Base-by-base conservation (phyloP, 331 rosid genomes). In the Phaseolus coccineus region DNA sequence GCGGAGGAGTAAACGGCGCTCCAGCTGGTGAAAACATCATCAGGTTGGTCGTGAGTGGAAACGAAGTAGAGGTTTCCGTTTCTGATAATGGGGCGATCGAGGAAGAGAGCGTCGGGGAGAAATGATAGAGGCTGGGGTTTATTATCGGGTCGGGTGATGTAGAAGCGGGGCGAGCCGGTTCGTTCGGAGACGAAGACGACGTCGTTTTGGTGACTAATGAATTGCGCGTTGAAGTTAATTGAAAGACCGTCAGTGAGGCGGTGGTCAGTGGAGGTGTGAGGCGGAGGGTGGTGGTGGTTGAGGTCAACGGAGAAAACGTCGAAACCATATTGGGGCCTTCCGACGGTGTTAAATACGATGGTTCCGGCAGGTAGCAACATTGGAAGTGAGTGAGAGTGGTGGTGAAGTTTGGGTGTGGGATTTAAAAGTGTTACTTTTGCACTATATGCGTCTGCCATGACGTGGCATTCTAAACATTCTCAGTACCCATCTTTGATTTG, bases 211-310 rank as follows among this genome's bases (percentile, higher is more conserved):
- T 25, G 40, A 5, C 87, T 76, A 4, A 83, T 15, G 70, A 94
- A 94, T 9, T 92, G 97, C 25, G 92, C 97, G 4, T 94, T 94
- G 90, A 89, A 88, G 70, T 94, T 94, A 66, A 94, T 14, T 44
- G 98, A 94, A 33, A 64, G 19, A 24, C 89, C 92, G 40, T 94
- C 98, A 30, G 97, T 81, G 86, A 89, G 88, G 46, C 85, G 86
- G 73, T 25, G 83, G 12, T 92, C 98, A 3, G 58, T 82, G 6
- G 53, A 4, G 76, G 55, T 47, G 58, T 40, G 51, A 8, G 37
- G 37, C 4, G 63, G 46, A 25, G 35, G 62, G 25, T 63, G 33
- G 62, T 47, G 53, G 52, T 52, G 10, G 69, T 31, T 30, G 74
- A 91, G 88, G 39, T 76, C 2, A 39, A 89, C 37, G 52, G 86